Evolutionary conservation across 306 rosid species (phyloP).

Genomic region (Rubus parviflorus): DNA sequence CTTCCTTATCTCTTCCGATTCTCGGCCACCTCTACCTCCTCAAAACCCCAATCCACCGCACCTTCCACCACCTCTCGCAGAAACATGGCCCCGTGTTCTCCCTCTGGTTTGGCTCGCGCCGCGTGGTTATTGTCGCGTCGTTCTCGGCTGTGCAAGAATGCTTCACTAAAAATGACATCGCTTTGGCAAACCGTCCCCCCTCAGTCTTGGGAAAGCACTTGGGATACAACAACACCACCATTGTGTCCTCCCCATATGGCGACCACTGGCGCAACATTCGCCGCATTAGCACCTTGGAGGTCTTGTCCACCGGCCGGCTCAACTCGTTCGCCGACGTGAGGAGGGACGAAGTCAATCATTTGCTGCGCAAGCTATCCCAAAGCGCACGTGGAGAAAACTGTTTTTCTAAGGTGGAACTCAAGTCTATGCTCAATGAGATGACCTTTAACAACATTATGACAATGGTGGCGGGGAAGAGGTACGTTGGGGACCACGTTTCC

Average conservation of each 20-base stretch:
- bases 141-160: constrained; percentile 44
- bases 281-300: constrained; percentile 48
- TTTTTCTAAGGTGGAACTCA: constrained; percentile 38
- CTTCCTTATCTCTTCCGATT: constrained; percentile 30
- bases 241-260: constrained; percentile 38
- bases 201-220: constrained; percentile 26
- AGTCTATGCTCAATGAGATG: constrained; percentile 34
- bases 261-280: constrained; percentile 75
- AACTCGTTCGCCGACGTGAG: constrained; percentile 31
- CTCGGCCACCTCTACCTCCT: constrained; percentile 54
- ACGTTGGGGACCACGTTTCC: constrained; percentile 30
- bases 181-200: constrained; percentile 45
- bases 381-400: not conserved
- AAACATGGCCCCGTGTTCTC: constrained; percentile 41
- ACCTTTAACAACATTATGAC: constrained; percentile 56
- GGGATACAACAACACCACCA: constrained; percentile 32
- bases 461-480: constrained; percentile 63
- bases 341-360: constrained; percentile 39
- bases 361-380: constrained; percentile 31
- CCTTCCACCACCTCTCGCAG: constrained; percentile 28
- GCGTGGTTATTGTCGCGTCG: constrained; percentile 43
- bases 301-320: constrained; percentile 40
- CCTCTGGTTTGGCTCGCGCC: constrained; percentile 32
- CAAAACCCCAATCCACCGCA: constrained; percentile 34
- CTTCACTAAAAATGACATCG: constrained; percentile 51